phyloP scores from a whole-genome alignment of 1,139 yeast genomes.

The Yamadazyma atlantica region DNA sequence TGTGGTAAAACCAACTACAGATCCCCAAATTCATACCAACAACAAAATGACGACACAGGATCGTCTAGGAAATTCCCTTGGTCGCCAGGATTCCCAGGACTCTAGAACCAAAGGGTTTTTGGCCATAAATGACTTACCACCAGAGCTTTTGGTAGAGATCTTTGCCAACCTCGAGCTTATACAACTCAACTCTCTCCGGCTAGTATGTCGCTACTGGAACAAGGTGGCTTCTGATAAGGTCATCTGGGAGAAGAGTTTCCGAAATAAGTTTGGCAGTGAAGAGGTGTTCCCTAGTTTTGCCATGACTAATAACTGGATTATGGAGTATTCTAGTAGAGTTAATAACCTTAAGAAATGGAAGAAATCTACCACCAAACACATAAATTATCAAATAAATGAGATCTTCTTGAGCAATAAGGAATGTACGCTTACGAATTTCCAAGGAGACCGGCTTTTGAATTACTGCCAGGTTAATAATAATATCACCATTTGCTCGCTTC shows the following conservation, averaged over 20 bases:
- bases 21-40: no score
- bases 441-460: constrained; percentile 35
- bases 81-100: background rate
- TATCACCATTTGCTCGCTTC: constrained; percentile 36
- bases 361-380: constrained; percentile 39
- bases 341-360: constrained; percentile 50
- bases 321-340: constrained; percentile 54
- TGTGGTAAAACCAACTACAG: no score
- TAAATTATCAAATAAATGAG: constrained; percentile 30
- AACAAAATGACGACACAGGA: constrained; percentile 11
- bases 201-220: constrained; percentile 57
- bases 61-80: constrained; percentile 14
- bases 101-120: background rate
- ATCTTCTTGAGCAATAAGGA: constrained; percentile 27
- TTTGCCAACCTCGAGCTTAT: constrained; percentile 58
- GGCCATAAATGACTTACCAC: constrained; percentile 46
- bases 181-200: constrained; percentile 48
- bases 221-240: constrained; percentile 53
- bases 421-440: constrained; percentile 34
- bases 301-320: constrained; percentile 51
- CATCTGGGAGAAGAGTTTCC: constrained; percentile 62
- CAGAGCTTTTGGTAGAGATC: constrained; percentile 55
- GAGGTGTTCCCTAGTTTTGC: constrained; percentile 56
- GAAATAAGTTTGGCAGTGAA: constrained; percentile 41
- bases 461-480: constrained; percentile 35